Base-by-base conservation (phyloP, 805 yeast genomes). In the Monosporozyma yasuniensis region DNA sequence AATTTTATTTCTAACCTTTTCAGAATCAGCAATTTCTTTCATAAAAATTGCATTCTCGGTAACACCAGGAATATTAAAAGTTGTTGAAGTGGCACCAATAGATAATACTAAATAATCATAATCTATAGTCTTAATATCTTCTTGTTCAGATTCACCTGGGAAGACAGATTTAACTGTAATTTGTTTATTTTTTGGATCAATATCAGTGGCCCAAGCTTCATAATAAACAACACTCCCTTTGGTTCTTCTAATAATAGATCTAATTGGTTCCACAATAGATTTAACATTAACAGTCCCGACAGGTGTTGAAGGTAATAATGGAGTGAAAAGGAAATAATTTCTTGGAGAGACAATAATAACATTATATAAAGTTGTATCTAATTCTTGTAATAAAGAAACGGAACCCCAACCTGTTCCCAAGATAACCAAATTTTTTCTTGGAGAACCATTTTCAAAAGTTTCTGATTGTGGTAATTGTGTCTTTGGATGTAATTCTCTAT, bases 381-480 rank as follows among this genome's bases (percentile, higher is more conserved):
- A 73, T 64, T 83, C 79, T 72, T 87, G 87, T 69, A 90, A 76
- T 53, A 89, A 71, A 3, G 96, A 82, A 48, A 90, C 84, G 11
- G 95, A 80, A 53, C 96, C 97, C 98, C 98, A 90, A 47, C 98
- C 98, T 19, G 96, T 81, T 52, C 95, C 95, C 64, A 79, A 78
- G 68, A 77, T 83, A 47, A 91, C 93, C 53, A 73, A 51, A 23
- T 70, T 72, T 59, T 72, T 72, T 54, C 71, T 68, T 47, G 71
- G 71, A 18, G 72, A 64, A 28, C 76, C 76, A 56, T 73, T 73
- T 42, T 74, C 71, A 54, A 78, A 73, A 18, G 71, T 67, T 11
- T 79, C 72, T n/a, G 78, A 70, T 62, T 84, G 89, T 48, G 83
- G 81, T 46, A 69, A 56, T 62, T 84, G 89, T 18, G 72, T 69